phyloP scores from a whole-genome alignment of 345 rosid species.

The Abelmoschus esculentus region DNA sequence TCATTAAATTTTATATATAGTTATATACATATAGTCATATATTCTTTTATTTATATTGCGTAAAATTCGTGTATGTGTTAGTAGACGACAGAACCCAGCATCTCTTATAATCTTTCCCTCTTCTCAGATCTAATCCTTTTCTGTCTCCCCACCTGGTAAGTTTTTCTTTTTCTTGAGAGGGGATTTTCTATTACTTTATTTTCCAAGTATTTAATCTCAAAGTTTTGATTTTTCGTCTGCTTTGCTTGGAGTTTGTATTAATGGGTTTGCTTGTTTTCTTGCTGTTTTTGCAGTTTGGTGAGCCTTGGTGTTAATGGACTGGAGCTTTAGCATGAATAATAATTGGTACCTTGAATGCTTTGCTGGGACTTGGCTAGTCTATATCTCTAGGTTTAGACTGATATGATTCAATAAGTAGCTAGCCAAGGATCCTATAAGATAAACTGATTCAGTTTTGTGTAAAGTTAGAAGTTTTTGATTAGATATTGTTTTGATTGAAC shows the following conservation, averaged over 20 bases:
- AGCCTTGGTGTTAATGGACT: too few relatives aligned
- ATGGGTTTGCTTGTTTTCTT: too few relatives aligned
- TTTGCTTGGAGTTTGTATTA: too few relatives aligned
- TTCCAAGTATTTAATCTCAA: constrained; percentile 12
- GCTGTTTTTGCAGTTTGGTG: too few relatives aligned
- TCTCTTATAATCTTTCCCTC: not conserved
- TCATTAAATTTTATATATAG: not conserved
- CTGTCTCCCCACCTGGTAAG: constrained; percentile 12
- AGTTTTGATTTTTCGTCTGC: not conserved
- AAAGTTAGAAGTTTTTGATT: not conserved
- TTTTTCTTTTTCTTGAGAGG: not conserved
- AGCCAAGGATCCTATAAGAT: too few relatives aligned
- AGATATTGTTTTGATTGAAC: not conserved
- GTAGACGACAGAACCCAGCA: constrained; percentile 1
- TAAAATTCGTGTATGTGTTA: not conserved
- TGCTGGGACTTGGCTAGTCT: constrained; percentile 17
- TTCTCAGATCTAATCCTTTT: constrained; percentile 22
- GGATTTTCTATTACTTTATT: not conserved
- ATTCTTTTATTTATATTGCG: not conserved
- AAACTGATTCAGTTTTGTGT: not conserved
- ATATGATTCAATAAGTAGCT: constrained; percentile 8
- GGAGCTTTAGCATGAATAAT: too few relatives aligned
- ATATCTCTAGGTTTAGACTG: constrained; percentile 17
- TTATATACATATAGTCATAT: not conserved
- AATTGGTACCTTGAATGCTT: constrained; percentile 15